Conservation (phyloP, 371 early-diverging fungal species). For the Syncephalastrum racemosum region DNA sequence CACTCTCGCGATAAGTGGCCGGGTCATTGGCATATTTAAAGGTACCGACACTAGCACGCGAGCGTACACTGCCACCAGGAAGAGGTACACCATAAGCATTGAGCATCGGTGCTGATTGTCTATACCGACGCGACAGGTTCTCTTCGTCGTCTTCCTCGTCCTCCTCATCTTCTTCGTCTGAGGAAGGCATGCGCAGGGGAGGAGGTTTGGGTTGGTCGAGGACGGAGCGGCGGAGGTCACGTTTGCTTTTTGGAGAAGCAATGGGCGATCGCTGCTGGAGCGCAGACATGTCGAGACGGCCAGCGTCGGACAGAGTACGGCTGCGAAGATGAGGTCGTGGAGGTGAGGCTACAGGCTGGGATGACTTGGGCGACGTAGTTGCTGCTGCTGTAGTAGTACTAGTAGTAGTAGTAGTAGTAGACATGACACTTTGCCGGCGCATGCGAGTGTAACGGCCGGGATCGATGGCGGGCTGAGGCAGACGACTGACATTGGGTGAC, state of each 20-base stretch:
- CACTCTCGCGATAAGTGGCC: slow-evolving; percentile 28
- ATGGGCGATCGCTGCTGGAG: slow-evolving; percentile 9
- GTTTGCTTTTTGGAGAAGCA: slow-evolving; percentile 11
- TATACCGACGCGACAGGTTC: slow-evolving; percentile 25
- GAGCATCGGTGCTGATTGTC: slow-evolving; percentile 37
- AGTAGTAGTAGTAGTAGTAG: too few species aligned
- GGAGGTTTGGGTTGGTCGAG: slow-evolving; percentile 13
- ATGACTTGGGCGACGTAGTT: not conserved
- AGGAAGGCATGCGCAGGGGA: not conserved
- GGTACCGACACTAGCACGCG: slow-evolving; percentile 13
- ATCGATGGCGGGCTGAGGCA: slow-evolving; percentile 18
- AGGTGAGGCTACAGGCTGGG: slow-evolving; percentile 6
- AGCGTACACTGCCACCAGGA: slow-evolving; percentile 9
- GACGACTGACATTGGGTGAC: slow-evolving; percentile 7
- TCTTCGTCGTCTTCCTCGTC: slow-evolving; percentile 31
- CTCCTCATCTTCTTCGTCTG: slow-evolving; percentile 16
- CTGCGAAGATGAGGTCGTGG: slow-evolving; percentile 20
- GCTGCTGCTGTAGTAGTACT: too few species aligned
- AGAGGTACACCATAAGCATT: slow-evolving; percentile 45
- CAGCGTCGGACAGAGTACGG: slow-evolving; percentile 44
- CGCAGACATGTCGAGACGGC: slow-evolving; percentile 12
- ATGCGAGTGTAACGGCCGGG: slow-evolving; percentile 16
- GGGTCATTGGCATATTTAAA: slow-evolving; percentile 6
- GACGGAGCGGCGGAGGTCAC: slow-evolving; percentile 16
- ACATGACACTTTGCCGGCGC: slow-evolving; percentile 16